A percentile compares a stretch with the other conserved stretches of the same genome.
Conservation (phyloP, 2,329 filamentous ascomycete genomes). For the Colletotrichum abscissum region DNA sequence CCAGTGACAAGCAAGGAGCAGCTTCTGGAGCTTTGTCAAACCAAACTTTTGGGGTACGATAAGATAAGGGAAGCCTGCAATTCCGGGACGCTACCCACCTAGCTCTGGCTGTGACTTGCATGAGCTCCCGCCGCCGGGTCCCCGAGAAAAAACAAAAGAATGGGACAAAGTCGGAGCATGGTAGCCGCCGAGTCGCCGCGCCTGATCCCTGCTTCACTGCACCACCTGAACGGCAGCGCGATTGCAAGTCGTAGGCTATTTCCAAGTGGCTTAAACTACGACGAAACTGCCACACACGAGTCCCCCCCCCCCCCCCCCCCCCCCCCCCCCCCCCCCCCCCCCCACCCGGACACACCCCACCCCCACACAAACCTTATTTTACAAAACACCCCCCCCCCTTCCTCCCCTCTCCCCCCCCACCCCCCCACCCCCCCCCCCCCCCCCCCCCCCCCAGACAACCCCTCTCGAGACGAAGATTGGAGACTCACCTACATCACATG, state of each 20-base stretch:
- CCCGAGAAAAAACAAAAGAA: neutral
- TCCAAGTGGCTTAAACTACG: neutral
- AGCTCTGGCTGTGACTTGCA: neutral
- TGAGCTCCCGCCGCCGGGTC: neutral
- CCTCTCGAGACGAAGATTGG: neutral
- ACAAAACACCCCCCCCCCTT: too few relatives aligned
- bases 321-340: too few relatives aligned
- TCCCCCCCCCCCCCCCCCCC: too few relatives aligned
- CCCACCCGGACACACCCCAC: too few relatives aligned
- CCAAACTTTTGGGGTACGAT: slow-evolving; percentile 8
- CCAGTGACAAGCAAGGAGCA: neutral
- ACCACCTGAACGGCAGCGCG: neutral
- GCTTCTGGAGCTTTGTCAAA: slow-evolving; percentile 11
- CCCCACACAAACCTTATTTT: too few relatives aligned
- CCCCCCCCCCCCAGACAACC: neutral
- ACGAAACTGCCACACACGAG: neutral
- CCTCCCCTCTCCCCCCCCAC: too few relatives aligned
- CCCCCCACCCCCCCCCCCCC: too few relatives aligned
- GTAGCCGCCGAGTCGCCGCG: slow-evolving; percentile 21
- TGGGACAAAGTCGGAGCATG: slow-evolving; percentile 6
- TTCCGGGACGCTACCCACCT: neutral
- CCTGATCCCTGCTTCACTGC: slow-evolving; percentile 13
- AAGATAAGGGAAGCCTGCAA: slow-evolving; percentile 15
- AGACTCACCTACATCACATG: neutral
- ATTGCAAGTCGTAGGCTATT: neutral